Base-by-base conservation (phyloP, 768 basidiomycete genomes). In the Suillus weaverae region DNA sequence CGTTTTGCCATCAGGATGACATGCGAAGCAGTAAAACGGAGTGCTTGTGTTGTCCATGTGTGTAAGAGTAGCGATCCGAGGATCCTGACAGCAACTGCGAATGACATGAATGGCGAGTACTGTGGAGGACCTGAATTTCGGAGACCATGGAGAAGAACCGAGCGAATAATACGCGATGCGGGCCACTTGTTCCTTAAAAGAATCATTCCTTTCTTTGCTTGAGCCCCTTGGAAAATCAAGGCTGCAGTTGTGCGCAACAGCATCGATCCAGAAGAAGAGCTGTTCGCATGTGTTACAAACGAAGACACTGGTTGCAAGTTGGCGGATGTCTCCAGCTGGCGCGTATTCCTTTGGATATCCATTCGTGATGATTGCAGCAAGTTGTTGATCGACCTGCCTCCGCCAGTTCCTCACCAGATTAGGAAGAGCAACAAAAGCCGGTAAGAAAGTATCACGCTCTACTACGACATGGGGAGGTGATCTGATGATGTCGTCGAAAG, bases 251-350 rank as follows among this genome's bases (percentile, higher is more conserved):
- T 59, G 57, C 18, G 57, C 57, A 59, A 59, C 57, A 41, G 57
- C 57, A 43, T 59, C 57, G 3, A 20, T 41, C 57, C 57, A 59
- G 30, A 59, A 59, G 38, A 59, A 43, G 26, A 59, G 70, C 14
- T 60, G 60, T 26, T 54, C 62, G 33, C 67, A 61, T 54, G 61
- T 35, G 9, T 61, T 70, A 35, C 74, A 75, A 4, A 61, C 62
- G 41, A 75, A 75, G 46, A 75, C 62, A 38, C 74, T 76, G 2
- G 73, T 66, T 32, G 76, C 72, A 60, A 75, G 72, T 39, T 63
- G 76, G 20, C 16, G 71, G 33, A 68, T 55, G 55, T 64, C 62
- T n/a, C 69, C 56, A 33, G 54, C 43, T 61, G 67, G 62, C n/a
- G 67, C 71, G 20, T 68, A 64, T 11, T 71, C 69, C 3, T 64